Evolutionary conservation across 352 stramenopile species (phyloP), one percentile per base, ranked within the genome.

Genomic region (Globisporangium nunn): DNA sequence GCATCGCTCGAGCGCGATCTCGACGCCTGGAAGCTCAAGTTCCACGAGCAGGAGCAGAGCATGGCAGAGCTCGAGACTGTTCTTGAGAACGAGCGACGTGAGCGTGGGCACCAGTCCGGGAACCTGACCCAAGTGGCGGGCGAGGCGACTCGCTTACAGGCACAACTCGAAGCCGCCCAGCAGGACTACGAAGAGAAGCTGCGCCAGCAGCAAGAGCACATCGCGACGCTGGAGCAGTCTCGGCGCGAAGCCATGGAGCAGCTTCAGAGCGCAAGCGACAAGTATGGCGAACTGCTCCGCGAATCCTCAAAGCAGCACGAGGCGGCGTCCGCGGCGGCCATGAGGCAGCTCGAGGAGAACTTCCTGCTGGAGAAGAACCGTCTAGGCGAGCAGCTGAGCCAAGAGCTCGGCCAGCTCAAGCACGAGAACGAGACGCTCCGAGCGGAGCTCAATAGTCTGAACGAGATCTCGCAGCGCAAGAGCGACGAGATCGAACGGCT

Each of bases 181-280:
- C 54, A 71, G 4, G 71, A 85, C 33, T 72, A 87, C 47, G 78
- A 88, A 54, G 68, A 82, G 4, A 65, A 84, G 47, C 51, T 88
- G 4, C 56, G 68, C 23, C 52, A 69, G 29, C 56, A 77, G 45
- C 72, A 76, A 50, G 73, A 86, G 37, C 67, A 69, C 39, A 66
- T 72, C 6, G 51, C 58, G 35, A 52, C 66, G 4, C 56, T 72
- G 35, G 78, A 88, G 54, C 35, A 61, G 1, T 78, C 85, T 39
- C 67, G 64, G 30, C 59, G 68, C 15, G 67, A 67, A 39, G 55
- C 86, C 8, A 54, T 50, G 11, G 58, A 78, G 52, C 62, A 70
- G 39, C 71, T 91, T 29, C 53, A 77, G 30, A 47, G 55, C 28
- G 74, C 78, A 47, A 59, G 58, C 2, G 56, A 71, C 10, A 65